Evolutionary conservation across 208 protist species (phyloP).

Genomic region (Porcisia deanei): DNA sequence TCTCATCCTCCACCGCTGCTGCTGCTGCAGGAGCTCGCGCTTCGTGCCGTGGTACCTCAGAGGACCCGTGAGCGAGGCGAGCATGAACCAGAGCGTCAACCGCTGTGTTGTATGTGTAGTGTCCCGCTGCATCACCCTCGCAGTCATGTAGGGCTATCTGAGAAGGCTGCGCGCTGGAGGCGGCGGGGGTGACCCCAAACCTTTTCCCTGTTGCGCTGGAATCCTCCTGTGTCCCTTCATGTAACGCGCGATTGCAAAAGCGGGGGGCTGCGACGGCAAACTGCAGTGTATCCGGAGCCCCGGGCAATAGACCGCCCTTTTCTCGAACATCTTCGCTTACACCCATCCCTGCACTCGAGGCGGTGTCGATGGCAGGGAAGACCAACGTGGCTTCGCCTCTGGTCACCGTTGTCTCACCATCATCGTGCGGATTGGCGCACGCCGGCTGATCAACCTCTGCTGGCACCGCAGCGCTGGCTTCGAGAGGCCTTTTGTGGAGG

Average conservation of each 20-base stretch:
- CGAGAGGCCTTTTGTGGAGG: neutral
- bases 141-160: neutral
- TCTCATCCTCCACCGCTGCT: neutral
- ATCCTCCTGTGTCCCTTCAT: neutral
- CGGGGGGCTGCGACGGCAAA: neutral
- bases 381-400: neutral
- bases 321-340: neutral
- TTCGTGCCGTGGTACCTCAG: neutral
- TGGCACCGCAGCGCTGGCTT: neutral
- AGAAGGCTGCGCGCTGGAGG: neutral
- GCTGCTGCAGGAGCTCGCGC: neutral
- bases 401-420: neutral
- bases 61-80: neutral
- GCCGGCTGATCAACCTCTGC: neutral
- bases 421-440: neutral
- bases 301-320: neutral
- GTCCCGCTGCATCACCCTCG: neutral
- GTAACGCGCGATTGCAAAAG: neutral
- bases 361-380: neutral
- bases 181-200: neutral
- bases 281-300: neutral
- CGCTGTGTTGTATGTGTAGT: constrained; percentile 25
- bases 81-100: constrained; percentile 16
- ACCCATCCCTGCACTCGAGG: neutral
- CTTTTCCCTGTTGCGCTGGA: neutral